Base-by-base conservation (phyloP, 768 basidiomycete genomes). In the Podaxis sp. region DNA sequence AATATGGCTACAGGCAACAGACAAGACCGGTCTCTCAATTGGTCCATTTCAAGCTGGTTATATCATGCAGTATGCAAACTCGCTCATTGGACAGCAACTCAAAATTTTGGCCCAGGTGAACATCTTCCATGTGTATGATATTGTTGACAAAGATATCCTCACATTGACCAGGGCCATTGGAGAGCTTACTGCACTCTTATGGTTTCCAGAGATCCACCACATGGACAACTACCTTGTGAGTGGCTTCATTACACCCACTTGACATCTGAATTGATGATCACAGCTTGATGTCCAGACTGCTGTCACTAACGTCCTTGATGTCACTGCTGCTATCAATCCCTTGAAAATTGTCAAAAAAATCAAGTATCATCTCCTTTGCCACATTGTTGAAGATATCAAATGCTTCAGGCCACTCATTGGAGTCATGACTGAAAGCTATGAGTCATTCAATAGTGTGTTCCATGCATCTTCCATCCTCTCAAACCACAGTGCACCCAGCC, bases 401-500 rank as follows among this genome's bases (percentile, higher is more conserved):
- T 69, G 68, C 0, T 76, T 76, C 58, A 76, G 78, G 8, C 77
- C 77, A 15, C 47, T 71, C 0, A 66, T 78, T 22, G 66, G 74
- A 0, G 64, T 72, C 37, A 67, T 74, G 38, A 75, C 75, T 0
- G 76, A 79, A 49, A 58, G 59, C 0, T 80, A 72, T 64, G 80
- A 82, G 63, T 72, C 69, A 53, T 82, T 72, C 63, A 81, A 82
- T 66, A 72, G 71, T 4, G 67, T 82, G 6, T 80, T 81, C 54
- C 69, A 77, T 1, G 61, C 67, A 9, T 79, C 76, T 49, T 78
- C 75, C 3, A 69, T 82, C 27, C 65, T 73, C 27, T 75, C 73
- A 15, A 82, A 82, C 56, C 80, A 79, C 33, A 73, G 73, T 22
- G 75, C 79, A 0, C 79, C 80, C 17, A 79, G 80, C 47, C 74